Evolutionary conservation across 2,329 filamentous ascomycete genomes (phyloP).

Genomic region (Paraphoma sp.): DNA sequence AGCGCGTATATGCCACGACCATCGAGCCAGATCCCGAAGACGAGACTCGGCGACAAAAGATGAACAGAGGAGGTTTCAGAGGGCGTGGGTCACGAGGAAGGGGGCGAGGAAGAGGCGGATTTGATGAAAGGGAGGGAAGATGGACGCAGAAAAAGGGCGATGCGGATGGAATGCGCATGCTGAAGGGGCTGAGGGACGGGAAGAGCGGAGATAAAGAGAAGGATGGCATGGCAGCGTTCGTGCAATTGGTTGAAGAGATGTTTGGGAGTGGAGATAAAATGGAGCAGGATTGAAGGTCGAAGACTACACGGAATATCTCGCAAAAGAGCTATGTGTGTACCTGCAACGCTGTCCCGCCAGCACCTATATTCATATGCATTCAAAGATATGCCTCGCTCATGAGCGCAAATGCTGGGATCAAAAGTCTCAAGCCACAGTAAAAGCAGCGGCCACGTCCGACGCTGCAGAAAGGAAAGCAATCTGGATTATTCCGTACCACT

Average conservation of each 20-base stretch:
- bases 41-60: constrained; percentile 18
- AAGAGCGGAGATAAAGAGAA: constrained; percentile 39
- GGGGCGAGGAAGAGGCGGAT: constrained; percentile 22
- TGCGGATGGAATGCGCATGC: constrained; percentile 35
- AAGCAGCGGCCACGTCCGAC: too few relatives aligned
- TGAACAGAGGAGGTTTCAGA: constrained; percentile 20
- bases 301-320: background rate
- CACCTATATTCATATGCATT: too few relatives aligned
- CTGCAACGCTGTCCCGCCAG: too few relatives aligned
- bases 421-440: too few relatives aligned
- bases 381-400: too few relatives aligned
- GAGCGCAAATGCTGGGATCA: too few relatives aligned
- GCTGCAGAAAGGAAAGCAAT: too few relatives aligned
- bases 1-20: constrained; percentile 42
- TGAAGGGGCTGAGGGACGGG: constrained; percentile 34
- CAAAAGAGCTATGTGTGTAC: too few relatives aligned
- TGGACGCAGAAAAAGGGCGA: constrained; percentile 43
- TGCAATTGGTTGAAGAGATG: constrained; percentile 32
- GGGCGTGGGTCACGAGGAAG: constrained; percentile 22
- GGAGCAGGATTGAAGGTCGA: constrained; percentile 4
- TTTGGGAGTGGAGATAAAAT: constrained; percentile 19
- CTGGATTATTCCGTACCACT: too few relatives aligned
- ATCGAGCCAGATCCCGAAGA: constrained; percentile 41
- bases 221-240: constrained; percentile 52
- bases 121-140: constrained; percentile 14